These are phyloP conservation scores for Chamaenerion angustifolium DNA, from an alignment of 345 rosid genomes.

Conservation along the genomic window DNA sequence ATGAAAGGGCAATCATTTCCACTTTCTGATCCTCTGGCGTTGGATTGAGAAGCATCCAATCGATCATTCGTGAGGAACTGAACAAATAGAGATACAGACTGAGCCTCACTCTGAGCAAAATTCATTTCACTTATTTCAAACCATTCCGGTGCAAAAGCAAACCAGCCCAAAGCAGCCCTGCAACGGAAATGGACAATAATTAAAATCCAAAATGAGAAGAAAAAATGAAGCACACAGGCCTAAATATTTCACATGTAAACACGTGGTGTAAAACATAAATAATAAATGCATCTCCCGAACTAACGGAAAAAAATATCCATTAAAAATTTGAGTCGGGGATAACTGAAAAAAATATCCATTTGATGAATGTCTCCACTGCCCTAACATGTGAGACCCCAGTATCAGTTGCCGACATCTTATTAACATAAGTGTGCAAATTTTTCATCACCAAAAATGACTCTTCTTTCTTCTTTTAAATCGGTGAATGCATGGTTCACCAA, in stretches of 20 bases:
- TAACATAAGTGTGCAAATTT: too few species aligned
- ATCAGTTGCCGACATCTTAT: too few species aligned
- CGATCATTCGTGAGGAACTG: conserved; percentile 65
- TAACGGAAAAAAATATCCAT: too few species aligned
- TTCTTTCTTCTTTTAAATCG: too few species aligned
- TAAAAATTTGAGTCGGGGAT: too few species aligned
- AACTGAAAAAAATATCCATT: too few species aligned
- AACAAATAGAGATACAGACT: conserved; percentile 64
- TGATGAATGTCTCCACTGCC: too few species aligned
- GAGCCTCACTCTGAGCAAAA: conserved; percentile 79
- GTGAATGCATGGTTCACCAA: too few species aligned
- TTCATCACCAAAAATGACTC: too few species aligned
- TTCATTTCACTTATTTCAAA: conserved; percentile 46
- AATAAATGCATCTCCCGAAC: too few species aligned
- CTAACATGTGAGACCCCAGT: too few species aligned
- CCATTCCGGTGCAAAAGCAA: conserved; percentile 96
- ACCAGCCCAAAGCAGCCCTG: conserved; percentile 96
- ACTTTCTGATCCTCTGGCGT: conserved; percentile 42
- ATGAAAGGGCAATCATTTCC: conserved; percentile 43
- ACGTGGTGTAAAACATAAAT: too few species aligned
- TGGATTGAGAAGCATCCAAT: conserved; percentile 43
- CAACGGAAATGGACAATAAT: conserved; percentile 15
- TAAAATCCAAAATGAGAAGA: background rate
- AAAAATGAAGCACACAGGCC: background rate
- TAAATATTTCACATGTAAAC: background rate